A percentile compares a stretch with the other conserved stretches of the same genome.
These are phyloP conservation scores for Fusarium camptoceras DNA, from an alignment of 2,329 filamentous ascomycete species.

Conservation along the genomic window DNA sequence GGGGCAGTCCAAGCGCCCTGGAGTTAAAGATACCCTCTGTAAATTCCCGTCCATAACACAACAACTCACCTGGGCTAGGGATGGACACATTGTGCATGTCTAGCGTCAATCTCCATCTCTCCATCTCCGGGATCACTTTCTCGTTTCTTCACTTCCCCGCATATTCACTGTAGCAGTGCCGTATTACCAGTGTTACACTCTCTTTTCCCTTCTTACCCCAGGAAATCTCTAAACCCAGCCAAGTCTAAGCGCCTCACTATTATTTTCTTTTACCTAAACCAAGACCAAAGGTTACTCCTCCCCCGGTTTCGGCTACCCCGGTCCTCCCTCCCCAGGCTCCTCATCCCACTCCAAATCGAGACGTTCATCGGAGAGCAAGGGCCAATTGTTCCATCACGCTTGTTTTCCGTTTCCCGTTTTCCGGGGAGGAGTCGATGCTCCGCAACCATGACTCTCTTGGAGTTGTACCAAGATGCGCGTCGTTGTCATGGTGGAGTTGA, in stretches of 20 bases:
- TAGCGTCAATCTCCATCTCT: constrained; percentile 18
- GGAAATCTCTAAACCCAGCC: background rate
- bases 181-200: background rate
- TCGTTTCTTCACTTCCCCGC: constrained; percentile 18
- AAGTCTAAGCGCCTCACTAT: background rate
- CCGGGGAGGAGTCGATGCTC: constrained; percentile 1
- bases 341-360: constrained; percentile 19
- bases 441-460: constrained; percentile 12
- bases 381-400: background rate
- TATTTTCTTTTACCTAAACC: background rate
- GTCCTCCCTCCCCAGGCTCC: background rate
- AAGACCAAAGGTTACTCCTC: background rate
- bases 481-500: constrained; percentile 13
- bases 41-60: background rate
- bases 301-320: constrained; percentile 34
- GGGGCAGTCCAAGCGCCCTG: background rate
- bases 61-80: constrained; percentile 27
- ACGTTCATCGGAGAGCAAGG: constrained; percentile 24
- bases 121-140: constrained; percentile 6
- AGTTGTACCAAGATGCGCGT: constrained; percentile 1
- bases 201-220: constrained; percentile 16
- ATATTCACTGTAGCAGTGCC: background rate
- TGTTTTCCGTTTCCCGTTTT: background rate
- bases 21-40: background rate
- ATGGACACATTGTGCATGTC: constrained; percentile 36